Evolutionary conservation across 2,329 filamentous ascomycete genomes (phyloP).

Genomic region (Trichophyton rubrum): DNA sequence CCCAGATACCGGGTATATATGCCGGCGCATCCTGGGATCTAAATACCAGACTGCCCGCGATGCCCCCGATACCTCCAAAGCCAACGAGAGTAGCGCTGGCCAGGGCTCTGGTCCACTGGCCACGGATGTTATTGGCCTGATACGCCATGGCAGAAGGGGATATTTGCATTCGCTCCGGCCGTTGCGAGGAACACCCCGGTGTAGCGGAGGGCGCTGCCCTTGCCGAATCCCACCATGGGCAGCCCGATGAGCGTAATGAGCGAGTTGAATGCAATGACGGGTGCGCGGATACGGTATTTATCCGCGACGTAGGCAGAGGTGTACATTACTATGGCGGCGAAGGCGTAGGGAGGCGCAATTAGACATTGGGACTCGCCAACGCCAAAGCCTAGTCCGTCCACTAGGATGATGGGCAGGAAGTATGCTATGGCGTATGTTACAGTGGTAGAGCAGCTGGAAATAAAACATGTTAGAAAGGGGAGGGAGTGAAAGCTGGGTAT

Average conservation of each 20-base stretch:
- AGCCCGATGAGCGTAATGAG: slow-evolving; percentile 55
- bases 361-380: slow-evolving; percentile 56
- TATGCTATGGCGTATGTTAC: slow-evolving; percentile 67
- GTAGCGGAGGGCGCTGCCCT: slow-evolving; percentile 48
- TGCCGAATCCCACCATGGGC: slow-evolving; percentile 58
- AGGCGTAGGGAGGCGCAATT: slow-evolving; percentile 55
- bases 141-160: slow-evolving; percentile 66
- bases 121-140: slow-evolving; percentile 78
- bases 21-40: slow-evolving; percentile 31
- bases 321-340: slow-evolving; percentile 53
- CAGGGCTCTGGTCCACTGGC: slow-evolving; percentile 79
- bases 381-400: slow-evolving; percentile 49
- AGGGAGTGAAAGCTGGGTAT: not conserved
- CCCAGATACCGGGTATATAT: slow-evolving; percentile 26
- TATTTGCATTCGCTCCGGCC: slow-evolving; percentile 63
- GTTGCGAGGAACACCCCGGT: slow-evolving; percentile 66
- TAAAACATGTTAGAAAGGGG: not conserved
- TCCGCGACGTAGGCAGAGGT: slow-evolving; percentile 52
- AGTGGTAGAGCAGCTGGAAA: slow-evolving; percentile 52
- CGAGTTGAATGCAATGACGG: slow-evolving; percentile 54
- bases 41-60: slow-evolving; percentile 63
- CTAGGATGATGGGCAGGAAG: slow-evolving; percentile 65
- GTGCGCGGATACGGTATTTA: slow-evolving; percentile 52
- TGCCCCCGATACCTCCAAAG: slow-evolving; percentile 66
- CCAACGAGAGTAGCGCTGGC: slow-evolving; percentile 64